Evolutionary conservation across 768 basidiomycete genomes (phyloP).

Genomic region (Boletus rex-veris): DNA sequence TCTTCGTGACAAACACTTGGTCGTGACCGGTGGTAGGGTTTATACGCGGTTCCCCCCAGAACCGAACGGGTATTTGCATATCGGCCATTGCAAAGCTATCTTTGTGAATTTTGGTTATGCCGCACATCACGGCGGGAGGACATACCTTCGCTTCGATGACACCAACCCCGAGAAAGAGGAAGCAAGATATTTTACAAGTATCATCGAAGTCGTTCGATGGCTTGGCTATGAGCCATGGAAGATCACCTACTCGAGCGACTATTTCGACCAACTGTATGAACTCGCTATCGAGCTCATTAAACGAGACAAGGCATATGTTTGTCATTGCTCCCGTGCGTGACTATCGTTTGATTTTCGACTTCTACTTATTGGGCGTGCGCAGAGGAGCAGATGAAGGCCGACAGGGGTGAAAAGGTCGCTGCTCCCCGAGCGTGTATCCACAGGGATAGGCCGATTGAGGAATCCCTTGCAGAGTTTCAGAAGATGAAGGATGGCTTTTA

Average conservation of each 20-base stretch:
- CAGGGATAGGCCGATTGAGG: conserved; percentile 77
- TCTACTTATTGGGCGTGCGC: conserved; percentile 7
- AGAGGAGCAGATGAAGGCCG: conserved; percentile 91
- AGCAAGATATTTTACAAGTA: conserved; percentile 92
- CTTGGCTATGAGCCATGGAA: conserved; percentile 97
- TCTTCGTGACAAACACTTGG: conserved; percentile 79
- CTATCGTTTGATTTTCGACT: not conserved
- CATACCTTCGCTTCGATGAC: conserved; percentile 95
- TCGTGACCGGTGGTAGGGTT: conserved; percentile 75
- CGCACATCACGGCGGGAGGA: conserved; percentile 86
- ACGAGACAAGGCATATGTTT: conserved; percentile 91
- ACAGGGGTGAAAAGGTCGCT: conserved; percentile 82
- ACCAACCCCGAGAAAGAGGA: conserved; percentile 99
- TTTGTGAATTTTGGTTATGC: conserved; percentile 99
- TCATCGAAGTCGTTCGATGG: conserved; percentile 94
- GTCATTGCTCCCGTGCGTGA: conserved; percentile 87
- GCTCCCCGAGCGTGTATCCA: conserved; percentile 84
- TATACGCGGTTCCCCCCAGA: conserved; percentile 98
- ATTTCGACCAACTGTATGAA: conserved; percentile 84
- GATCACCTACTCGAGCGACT: conserved; percentile 98
- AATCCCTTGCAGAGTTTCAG: conserved; percentile 85
- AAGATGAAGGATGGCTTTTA: conserved; percentile 91
- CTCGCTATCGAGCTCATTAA: conserved; percentile 86
- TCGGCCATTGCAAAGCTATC: conserved; percentile 98
- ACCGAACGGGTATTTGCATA: conserved; percentile 94